Conservation (phyloP, 1,139 yeast species). For the Taphrina communis region DNA sequence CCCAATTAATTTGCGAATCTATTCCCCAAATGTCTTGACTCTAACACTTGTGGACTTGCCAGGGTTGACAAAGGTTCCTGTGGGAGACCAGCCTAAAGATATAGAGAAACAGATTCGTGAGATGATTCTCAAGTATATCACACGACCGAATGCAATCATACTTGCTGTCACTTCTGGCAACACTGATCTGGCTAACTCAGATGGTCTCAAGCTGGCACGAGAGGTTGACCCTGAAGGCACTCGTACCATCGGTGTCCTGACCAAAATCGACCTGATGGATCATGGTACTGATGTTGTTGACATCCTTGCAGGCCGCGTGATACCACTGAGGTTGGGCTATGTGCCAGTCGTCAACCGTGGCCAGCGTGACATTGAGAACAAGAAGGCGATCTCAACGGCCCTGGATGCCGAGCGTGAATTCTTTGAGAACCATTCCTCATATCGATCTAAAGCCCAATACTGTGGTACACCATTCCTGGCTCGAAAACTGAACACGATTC, state of each 20-base stretch:
- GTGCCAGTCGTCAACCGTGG: conserved; percentile 98
- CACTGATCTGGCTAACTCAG: conserved; percentile 96
- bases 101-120: conserved; percentile 93
- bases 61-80: conserved; percentile 97
- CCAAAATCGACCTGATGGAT: conserved; percentile 97
- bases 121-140: conserved; percentile 90
- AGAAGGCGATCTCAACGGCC: conserved; percentile 88
- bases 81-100: conserved; percentile 98
- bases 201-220: conserved; percentile 92
- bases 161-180: conserved; percentile 96
- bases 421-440: conserved; percentile 93
- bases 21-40: conserved; percentile 94
- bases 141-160: conserved; percentile 94
- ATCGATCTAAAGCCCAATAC: conserved; percentile 84
- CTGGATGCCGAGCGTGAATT: conserved; percentile 76
- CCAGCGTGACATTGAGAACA: conserved; percentile 88
- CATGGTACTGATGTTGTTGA: conserved; percentile 99
- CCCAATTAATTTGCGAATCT: conserved; percentile 91
- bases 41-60: conserved; percentile 96
- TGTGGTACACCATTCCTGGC: conserved; percentile 98
- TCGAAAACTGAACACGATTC: conserved; percentile 84
- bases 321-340: conserved; percentile 93
- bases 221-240: conserved; percentile 97
- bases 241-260: conserved; percentile 94
- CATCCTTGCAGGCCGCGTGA: conserved; percentile 92